Conservation (phyloP, 108 stramenopile species). For the Cyclotella sp. region DNA sequence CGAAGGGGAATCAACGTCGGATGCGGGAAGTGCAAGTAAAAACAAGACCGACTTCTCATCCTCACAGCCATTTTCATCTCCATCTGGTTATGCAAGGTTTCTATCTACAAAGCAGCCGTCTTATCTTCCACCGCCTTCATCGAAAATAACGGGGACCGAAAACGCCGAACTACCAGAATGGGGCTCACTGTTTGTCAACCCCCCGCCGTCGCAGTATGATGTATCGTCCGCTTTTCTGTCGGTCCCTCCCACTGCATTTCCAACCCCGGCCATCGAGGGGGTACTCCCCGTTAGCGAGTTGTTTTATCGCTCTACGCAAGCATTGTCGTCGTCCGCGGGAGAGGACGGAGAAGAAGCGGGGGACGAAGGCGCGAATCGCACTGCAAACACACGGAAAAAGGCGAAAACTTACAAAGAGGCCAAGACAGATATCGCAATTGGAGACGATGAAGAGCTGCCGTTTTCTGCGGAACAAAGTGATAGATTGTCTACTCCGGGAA, state of each 20-base stretch:
- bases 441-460: slow-evolving; percentile 58
- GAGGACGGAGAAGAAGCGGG: slow-evolving; percentile 1
- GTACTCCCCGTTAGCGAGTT: slow-evolving; percentile 81
- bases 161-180: slow-evolving; percentile 23
- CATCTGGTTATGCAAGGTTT: not conserved
- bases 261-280: slow-evolving; percentile 61
- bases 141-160: slow-evolving; percentile 3
- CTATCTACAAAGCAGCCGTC: not conserved
- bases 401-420: slow-evolving; percentile 7
- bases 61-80: not conserved
- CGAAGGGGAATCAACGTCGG: too few species aligned
- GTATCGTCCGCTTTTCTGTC: slow-evolving; percentile 1
- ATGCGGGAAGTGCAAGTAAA: too few species aligned
- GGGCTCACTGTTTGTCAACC: slow-evolving; percentile 23
- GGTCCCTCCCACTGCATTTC: slow-evolving; percentile 5
- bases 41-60: not conserved
- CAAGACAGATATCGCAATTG: slow-evolving; percentile 5
- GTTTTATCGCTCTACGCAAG: slow-evolving; percentile 73
- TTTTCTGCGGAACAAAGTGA: slow-evolving; percentile 60
- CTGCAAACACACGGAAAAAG: slow-evolving; percentile 5
- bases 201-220: slow-evolving; percentile 7
- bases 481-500: slow-evolving; percentile 43
- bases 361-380: not conserved
- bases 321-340: slow-evolving; percentile 20
- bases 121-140: slow-evolving; percentile 28